phyloP scores from a whole-genome alignment of 305 asterid genomes.

The Salvia sclarea region DNA sequence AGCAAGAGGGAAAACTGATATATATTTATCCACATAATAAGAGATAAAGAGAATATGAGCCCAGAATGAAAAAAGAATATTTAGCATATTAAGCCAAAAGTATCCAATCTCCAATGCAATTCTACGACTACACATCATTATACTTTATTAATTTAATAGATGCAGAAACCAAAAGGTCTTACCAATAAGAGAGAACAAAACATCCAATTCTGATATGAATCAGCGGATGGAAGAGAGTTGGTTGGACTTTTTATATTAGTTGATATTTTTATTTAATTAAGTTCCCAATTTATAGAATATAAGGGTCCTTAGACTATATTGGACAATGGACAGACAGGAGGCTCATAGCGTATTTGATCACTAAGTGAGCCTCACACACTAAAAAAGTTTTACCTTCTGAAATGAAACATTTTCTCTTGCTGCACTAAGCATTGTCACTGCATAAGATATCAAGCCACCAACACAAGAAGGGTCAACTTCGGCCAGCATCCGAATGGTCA shows the following conservation, averaged over 20 bases:
- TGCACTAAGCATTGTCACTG: conserved; percentile 91
- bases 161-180: conserved; percentile 20
- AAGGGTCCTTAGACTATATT: too few species aligned
- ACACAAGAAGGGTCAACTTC: conserved; percentile 97
- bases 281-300: too few species aligned
- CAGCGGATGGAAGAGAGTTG: too few species aligned
- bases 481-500: conserved; percentile 87
- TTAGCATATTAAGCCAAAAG: not conserved
- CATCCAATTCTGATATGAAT: too few species aligned
- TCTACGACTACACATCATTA: not conserved
- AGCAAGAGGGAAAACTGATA: conserved; percentile 13
- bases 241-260: too few species aligned
- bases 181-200: too few species aligned
- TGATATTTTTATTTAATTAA: too few species aligned
- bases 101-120: conserved; percentile 5
- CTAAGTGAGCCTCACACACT: conserved; percentile 11
- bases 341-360: too few species aligned
- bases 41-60: conserved; percentile 24
- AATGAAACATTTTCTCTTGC: conserved; percentile 74
- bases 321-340: too few species aligned
- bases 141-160: conserved; percentile 26
- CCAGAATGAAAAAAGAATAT: conserved; percentile 20
- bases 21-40: conserved; percentile 19
- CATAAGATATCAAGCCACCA: conserved; percentile 96
- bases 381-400: conserved; percentile 69